Conservation (phyloP, 306 rosid species). For the Quercus aquifolioides region DNA sequence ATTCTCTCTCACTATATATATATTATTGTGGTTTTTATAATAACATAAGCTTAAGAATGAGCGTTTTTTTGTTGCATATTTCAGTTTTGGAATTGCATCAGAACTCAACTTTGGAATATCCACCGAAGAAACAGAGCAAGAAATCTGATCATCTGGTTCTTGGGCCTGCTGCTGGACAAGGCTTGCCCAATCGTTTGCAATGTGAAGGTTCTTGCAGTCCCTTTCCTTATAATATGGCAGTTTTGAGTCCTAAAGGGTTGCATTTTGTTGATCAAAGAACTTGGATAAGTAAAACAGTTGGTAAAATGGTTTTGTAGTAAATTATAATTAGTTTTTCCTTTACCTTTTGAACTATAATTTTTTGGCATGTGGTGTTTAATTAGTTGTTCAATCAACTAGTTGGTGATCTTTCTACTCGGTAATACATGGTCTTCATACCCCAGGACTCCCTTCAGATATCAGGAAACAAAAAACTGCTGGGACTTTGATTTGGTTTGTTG, state of each 20-base stretch:
- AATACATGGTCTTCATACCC: background rate
- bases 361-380: background rate
- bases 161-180: slow-evolving; percentile 94
- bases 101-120: slow-evolving; percentile 35
- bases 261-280: background rate
- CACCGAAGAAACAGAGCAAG: slow-evolving; percentile 40
- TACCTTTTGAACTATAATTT: background rate
- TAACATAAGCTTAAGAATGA: background rate
- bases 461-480: background rate
- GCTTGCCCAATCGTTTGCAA: slow-evolving; percentile 77
- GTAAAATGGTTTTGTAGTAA: background rate
- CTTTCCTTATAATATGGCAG: background rate
- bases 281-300: background rate
- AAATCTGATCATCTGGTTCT: slow-evolving; percentile 77
- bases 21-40: background rate
- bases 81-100: slow-evolving; percentile 63
- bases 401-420: background rate
- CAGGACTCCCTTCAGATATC: background rate
- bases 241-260: slow-evolving; percentile 9
- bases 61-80: slow-evolving; percentile 6
- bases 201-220: slow-evolving; percentile 58
- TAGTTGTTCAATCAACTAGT: background rate
- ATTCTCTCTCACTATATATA: background rate
- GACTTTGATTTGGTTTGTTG: background rate
- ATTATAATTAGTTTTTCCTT: background rate